Conservation (phyloP, 768 basidiomycete species). For the Boletus insuetus region DNA sequence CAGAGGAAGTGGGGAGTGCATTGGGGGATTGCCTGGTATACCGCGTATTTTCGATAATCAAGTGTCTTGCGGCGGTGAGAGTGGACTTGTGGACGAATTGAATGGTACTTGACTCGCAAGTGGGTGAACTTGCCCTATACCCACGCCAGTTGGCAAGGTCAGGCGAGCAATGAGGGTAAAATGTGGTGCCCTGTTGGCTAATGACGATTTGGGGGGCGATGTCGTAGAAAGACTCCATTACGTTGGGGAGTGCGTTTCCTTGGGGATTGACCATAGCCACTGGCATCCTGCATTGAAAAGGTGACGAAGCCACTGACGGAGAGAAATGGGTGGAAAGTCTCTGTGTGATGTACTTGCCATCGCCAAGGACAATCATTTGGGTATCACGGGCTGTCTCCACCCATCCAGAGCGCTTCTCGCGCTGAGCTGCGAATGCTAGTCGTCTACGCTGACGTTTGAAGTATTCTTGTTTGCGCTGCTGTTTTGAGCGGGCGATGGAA, state of each 20-base stretch:
- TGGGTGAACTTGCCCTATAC: constrained; percentile 3
- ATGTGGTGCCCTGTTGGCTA: constrained; percentile 37
- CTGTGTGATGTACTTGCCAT: constrained; percentile 40
- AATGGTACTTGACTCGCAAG: constrained; percentile 18
- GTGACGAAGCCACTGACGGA: constrained; percentile 8
- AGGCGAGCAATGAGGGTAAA: constrained; percentile 39
- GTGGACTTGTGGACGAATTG: constrained; percentile 32
- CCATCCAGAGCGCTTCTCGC: constrained; percentile 31
- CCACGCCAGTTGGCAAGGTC: constrained; percentile 36
- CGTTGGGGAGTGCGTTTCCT: not conserved
- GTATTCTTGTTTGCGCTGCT: constrained; percentile 23
- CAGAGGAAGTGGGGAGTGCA: constrained; percentile 23
- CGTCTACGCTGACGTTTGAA: constrained; percentile 17
- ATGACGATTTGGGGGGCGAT: constrained; percentile 36
- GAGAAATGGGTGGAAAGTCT: constrained; percentile 7
- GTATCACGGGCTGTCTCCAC: constrained; percentile 36
- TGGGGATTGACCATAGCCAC: constrained; percentile 4
- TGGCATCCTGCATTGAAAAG: constrained; percentile 16
- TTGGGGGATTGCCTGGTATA: constrained; percentile 11
- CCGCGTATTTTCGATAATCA: constrained; percentile 14
- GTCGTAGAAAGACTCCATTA: constrained; percentile 26
- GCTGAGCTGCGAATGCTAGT: constrained; percentile 21
- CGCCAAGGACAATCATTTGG: constrained; percentile 36
- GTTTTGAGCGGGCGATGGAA: constrained; percentile 13
- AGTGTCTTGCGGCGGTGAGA: constrained; percentile 31